Evolutionary conservation across 345 rosid species (phyloP), one percentile per base, ranked within the genome.

Genomic region (Mercurialis annua): DNA sequence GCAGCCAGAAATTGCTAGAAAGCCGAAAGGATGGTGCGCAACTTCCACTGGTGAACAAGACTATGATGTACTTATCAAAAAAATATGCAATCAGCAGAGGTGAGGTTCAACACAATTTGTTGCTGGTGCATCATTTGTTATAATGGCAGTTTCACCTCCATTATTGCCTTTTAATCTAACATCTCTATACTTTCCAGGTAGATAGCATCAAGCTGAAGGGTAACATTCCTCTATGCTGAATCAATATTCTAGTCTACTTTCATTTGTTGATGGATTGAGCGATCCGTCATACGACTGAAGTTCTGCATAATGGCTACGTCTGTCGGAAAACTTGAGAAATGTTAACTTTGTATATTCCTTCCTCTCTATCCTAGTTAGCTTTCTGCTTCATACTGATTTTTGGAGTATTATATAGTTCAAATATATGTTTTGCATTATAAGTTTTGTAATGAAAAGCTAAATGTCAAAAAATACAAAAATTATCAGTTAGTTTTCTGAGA

Each of bases 21-120:
- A 72, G 78, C 12, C 75, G 97, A 80, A 86, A 84, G 72, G 98
- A 93, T 56, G 90, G 91, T 4, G 94, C 85, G 29, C 26, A 33
- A 10, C 75, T 90, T 10, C 98, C 97, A 0, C 80, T 93, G 16
- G 96, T 93, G 65, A 93, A 90, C 83, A 86, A 80, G 88, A 84
- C 84, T 38, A 84, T 79, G 70, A 83, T 90, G 79, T 84, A 93
- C 78, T 20, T 82, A 21, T 70, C 78, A 44, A 78, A 85, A 69
- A 33, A 62, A 31, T 73, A 66, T 49, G 33, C 72, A 23, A 75
- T 62, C 79, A 76, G 83, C 40, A 34, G 5, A 34, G 40, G 82
- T 83, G 63, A 66, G 77, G 56, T 70, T 73, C 64, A 33, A 44
- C 48, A 53, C 78, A 40, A 65, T 29, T 71, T 66, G 56, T 54